Base-by-base conservation (phyloP, 768 basidiomycete genomes). In the Hypholoma sublateritium region DNA sequence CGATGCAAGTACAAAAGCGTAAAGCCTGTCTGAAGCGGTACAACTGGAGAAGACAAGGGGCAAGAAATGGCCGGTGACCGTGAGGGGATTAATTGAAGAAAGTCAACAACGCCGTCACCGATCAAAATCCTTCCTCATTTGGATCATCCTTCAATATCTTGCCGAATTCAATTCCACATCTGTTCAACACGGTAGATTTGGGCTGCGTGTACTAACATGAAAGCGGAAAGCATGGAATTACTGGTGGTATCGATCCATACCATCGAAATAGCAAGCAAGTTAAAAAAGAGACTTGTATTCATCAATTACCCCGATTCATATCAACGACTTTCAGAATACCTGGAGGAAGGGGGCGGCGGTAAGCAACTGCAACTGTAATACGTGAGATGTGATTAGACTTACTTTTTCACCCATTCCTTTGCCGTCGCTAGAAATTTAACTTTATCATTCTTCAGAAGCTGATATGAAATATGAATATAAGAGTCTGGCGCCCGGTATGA, bases 401-500 rank as follows among this genome's bases (percentile, higher is more conserved):
- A 91, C 93, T 86, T 93, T 82, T 88, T 93, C 13, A 89, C 91
- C 77, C 83, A 86, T 59, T 94, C 92, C 69, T 80, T 89, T n/a
- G 93, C 92, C 6, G 82, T 88, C 2, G 82, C 75, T 39, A 85
- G 68, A 73, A 94, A 94, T 70, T 85, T 90, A 45, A 75, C 66
- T 66, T 83, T 85, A 67, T 94, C 89, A 63, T 84, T 85, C 81
- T 91, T 93, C 61, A 94, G 67, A 50, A 85, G 70, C 91, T 93
- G 39, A 32, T 37, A 53, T 14, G 39, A 25, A 46, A 32, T 17
- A 51, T 14, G 57, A 47, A 48, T 50, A 50, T 3, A 58, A 22
- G 48, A 58, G 55, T 35, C 50, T 3, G 21, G 16, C 22, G 54
- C 41, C 41, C 17, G 43, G 41, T 37, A 21, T 41, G n/a, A 3